These are phyloP conservation scores for Garcia nutans DNA, from an alignment of 345 rosid genomes.

Conservation along the genomic window DNA sequence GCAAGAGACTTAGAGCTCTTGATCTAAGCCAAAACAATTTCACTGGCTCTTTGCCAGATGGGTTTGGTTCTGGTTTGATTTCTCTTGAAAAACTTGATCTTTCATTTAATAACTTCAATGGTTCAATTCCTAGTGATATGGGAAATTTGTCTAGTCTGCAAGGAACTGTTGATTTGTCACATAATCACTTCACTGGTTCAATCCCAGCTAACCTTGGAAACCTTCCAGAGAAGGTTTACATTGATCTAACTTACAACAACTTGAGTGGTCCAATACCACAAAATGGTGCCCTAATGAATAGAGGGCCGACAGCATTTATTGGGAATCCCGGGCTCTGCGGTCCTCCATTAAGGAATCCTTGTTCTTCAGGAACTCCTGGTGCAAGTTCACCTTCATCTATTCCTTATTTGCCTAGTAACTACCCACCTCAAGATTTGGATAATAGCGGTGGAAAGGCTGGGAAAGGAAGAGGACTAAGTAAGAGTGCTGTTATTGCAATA, in stretches of 20 bases:
- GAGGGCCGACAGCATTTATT: conserved; percentile 91
- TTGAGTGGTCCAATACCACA: conserved; percentile 96
- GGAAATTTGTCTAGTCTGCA: conserved; percentile 85
- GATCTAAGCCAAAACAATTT: conserved; percentile 81
- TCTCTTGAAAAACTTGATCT: conserved; percentile 78
- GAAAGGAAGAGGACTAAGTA: conserved; percentile 57
- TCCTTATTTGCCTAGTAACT: conserved; percentile 68
- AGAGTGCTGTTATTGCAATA: conserved; percentile 59
- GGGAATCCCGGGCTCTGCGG: conserved; percentile 91
- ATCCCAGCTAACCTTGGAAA: conserved; percentile 83
- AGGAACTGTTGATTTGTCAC: conserved; percentile 97
- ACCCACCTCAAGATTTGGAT: conserved; percentile 41
- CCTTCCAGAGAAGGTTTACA: conserved; percentile 94
- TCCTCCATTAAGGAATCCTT: conserved; percentile 77
- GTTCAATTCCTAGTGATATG: conserved; percentile 65
- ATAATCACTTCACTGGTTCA: conserved; percentile 62
- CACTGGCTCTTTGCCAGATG: conserved; percentile 67
- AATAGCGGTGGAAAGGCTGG: conserved; percentile 34
- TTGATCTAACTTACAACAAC: conserved; percentile 80
- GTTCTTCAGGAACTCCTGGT: conserved; percentile 44
- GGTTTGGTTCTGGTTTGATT: conserved; percentile 58
- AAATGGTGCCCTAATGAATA: conserved; percentile 85
- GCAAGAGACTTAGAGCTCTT: conserved; percentile 71
- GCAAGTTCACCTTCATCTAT: conserved; percentile 58
- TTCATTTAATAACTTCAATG: conserved; percentile 70